These are phyloP conservation scores for Alternaria postmessia DNA, from an alignment of 2,329 filamentous ascomycete genomes.

Conservation along the genomic window DNA sequence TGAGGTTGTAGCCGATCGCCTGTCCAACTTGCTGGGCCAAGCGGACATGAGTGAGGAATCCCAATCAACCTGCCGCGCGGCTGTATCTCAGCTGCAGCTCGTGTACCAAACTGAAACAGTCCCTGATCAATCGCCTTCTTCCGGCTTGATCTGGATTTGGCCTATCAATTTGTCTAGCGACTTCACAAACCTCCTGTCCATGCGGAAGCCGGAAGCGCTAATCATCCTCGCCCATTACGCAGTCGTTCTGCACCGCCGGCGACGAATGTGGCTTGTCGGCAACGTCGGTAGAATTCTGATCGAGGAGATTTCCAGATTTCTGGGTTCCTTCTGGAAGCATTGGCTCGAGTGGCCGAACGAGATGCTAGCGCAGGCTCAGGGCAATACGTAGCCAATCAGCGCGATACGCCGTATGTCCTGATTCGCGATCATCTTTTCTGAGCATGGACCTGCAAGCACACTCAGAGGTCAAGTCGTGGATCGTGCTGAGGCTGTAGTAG, in stretches of 20 bases:
- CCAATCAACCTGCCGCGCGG: neutral
- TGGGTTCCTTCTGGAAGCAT: conserved; percentile 27
- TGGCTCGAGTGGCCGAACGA: conserved; percentile 35
- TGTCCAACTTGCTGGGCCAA: neutral
- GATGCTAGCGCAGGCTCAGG: neutral
- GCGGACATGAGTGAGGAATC: neutral
- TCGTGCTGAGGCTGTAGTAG: neutral
- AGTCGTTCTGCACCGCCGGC: conserved; percentile 27
- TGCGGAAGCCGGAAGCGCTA: conserved; percentile 28
- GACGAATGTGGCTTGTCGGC: conserved; percentile 27
- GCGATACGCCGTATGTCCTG: conserved; percentile 1
- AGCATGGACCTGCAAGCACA: neutral
- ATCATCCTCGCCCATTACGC: conserved; percentile 34
- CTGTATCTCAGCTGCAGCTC: neutral
- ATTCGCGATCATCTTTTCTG: neutral
- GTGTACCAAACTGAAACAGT: neutral
- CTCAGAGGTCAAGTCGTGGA: neutral
- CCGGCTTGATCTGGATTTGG: conserved; percentile 27
- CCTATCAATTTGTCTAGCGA: conserved; percentile 26
- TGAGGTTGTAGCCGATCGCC: neutral
- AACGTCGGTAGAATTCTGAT: conserved; percentile 26
- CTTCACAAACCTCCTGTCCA: conserved; percentile 28
- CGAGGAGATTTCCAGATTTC: conserved; percentile 19
- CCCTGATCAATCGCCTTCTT: neutral
- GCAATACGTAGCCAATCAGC: neutral